Evolutionary conservation across 306 rosid species (phyloP).

Genomic region (Sicyos edulis): DNA sequence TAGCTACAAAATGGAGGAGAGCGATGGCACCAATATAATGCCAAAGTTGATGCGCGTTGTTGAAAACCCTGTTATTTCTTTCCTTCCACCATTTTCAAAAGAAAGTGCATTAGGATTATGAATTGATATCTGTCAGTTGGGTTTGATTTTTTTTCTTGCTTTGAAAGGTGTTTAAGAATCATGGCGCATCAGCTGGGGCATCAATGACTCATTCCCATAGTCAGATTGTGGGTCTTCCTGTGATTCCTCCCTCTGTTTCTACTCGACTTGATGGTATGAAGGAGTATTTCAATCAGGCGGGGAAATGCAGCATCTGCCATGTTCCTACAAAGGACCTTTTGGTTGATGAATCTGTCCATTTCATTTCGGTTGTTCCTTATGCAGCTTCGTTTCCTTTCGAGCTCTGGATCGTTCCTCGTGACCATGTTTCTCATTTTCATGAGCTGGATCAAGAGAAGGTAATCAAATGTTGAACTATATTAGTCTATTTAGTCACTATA

Average conservation of each 20-base stretch:
- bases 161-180: conserved; percentile 65
- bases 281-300: conserved; percentile 43
- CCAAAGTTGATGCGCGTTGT: too few relatives aligned
- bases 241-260: conserved; percentile 61
- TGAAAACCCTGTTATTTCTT: too few relatives aligned
- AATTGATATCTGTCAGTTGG: not conserved
- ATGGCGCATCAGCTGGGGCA: conserved; percentile 84
- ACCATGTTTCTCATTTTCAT: conserved; percentile 67
- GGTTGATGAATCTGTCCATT: conserved; percentile 50
- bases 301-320: conserved; percentile 60
- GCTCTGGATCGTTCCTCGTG: conserved; percentile 75
- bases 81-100: too few relatives aligned
- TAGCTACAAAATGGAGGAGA: too few relatives aligned
- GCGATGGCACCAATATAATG: too few relatives aligned
- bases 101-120: not conserved
- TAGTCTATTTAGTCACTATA: not conserved
- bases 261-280: conserved; percentile 49
- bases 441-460: conserved; percentile 58
- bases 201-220: conserved; percentile 82
- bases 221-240: conserved; percentile 71
- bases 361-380: conserved; percentile 56
- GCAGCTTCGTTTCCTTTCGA: conserved; percentile 80
- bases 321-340: conserved; percentile 38
- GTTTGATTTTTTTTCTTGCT: conserved; percentile 6
- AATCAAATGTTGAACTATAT: not conserved